These are phyloP conservation scores for Solanum appendiculatum DNA, from an alignment of 257 asterid species.

Conservation along the genomic window DNA sequence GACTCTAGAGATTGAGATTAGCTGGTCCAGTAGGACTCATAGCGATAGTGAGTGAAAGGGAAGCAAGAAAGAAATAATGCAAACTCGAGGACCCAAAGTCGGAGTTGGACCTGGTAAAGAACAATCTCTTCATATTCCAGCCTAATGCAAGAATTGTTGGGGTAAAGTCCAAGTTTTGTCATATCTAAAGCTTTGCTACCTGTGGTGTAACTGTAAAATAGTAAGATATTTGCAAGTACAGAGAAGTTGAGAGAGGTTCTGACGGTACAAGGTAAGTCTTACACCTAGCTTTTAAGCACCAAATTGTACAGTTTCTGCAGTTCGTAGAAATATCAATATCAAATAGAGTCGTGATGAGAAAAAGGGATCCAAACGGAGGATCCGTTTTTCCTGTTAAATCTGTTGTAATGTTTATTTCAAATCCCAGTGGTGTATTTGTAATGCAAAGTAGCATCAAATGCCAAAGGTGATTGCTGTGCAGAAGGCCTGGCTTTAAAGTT, in stretches of 20 bases:
- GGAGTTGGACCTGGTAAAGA: background rate
- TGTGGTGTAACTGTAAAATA: background rate
- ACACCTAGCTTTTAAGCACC: background rate
- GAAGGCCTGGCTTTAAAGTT: background rate
- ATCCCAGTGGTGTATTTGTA: background rate
- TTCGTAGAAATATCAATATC: background rate
- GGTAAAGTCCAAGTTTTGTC: background rate
- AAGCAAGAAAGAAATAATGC: background rate
- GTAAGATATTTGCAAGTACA: background rate
- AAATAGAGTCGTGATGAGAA: background rate
- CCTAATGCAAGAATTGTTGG: background rate
- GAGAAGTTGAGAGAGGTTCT: background rate
- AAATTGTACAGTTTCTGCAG: background rate
- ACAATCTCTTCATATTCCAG: background rate
- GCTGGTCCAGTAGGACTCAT: conserved; percentile 51
- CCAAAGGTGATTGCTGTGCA: background rate
- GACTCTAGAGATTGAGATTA: conserved; percentile 60
- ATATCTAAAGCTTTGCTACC: background rate
- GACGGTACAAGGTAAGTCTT: background rate
- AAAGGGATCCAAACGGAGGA: too few relatives aligned
- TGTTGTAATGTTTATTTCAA: background rate
- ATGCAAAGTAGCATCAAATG: background rate
- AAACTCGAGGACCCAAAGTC: background rate
- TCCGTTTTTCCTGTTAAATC: background rate
- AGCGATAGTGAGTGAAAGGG: conserved; percentile 18